phyloP scores from a whole-genome alignment of 139 green algal species.

The Spirogloea muscicola region DNA sequence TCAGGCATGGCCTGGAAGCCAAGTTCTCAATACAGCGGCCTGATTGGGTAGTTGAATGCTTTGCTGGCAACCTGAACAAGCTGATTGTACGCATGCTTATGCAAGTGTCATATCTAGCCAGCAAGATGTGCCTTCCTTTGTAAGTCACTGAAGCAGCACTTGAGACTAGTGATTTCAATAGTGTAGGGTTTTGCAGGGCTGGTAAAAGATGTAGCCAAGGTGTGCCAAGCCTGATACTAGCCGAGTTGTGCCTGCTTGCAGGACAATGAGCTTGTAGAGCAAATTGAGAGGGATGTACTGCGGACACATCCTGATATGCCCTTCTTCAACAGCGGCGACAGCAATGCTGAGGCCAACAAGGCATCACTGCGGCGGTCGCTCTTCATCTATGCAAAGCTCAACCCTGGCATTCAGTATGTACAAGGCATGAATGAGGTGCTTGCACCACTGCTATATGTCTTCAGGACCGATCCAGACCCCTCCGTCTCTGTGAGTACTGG shows the following conservation, averaged over 20 bases:
- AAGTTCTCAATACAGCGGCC: no score
- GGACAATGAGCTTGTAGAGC: constrained; percentile 78
- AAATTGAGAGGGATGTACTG: constrained; percentile 91
- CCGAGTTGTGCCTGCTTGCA: constrained; percentile 78
- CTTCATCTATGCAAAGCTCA: constrained; percentile 97
- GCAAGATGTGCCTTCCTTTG: neutral
- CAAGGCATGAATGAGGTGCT: constrained; percentile 98
- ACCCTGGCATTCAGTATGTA: constrained; percentile 91
- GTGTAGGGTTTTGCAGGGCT: neutral
- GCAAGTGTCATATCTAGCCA: neutral
- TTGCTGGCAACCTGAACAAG: neutral
- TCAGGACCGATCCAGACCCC: constrained; percentile 48
- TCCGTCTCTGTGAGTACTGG: constrained; percentile 19
- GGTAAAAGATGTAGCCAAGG: neutral
- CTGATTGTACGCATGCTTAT: neutral
- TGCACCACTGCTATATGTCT: constrained; percentile 85
- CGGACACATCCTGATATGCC: constrained; percentile 92
- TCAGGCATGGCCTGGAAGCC: no score
- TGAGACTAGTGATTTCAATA: neutral
- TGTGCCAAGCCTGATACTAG: constrained; percentile 40
- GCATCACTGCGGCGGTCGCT: constrained; percentile 78
- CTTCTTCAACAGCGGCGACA: constrained; percentile 81
- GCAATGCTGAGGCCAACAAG: no score
- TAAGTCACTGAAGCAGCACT: neutral
- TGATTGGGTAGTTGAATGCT: no score